These are phyloP conservation scores for Auxenochlorella pyrenoidosa DNA, from an alignment of 139 green algal genomes.

Conservation along the genomic window DNA sequence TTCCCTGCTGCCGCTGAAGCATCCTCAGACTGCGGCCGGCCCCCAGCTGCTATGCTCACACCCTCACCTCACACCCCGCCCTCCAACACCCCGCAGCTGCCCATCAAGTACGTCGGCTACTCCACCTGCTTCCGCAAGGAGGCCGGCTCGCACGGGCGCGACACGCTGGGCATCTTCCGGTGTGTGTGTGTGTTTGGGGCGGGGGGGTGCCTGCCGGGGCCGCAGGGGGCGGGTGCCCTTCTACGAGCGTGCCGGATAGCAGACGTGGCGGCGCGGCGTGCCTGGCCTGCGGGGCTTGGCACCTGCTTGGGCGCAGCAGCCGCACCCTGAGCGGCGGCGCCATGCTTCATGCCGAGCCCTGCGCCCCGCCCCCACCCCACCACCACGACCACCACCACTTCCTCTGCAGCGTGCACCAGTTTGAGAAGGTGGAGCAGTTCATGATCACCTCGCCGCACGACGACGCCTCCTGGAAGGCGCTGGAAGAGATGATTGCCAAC, in stretches of 20 bases:
- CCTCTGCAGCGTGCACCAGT: constrained; percentile 89
- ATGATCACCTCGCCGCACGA: constrained; percentile 85
- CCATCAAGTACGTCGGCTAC: constrained; percentile 93
- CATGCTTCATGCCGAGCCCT: neutral
- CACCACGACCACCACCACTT: neutral
- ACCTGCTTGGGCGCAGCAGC: too few relatives aligned
- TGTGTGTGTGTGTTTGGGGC: too few relatives aligned
- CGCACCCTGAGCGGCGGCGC: too few relatives aligned
- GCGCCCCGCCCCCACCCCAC: neutral
- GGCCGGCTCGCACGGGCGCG: constrained; percentile 92
- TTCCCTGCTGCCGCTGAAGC: too few relatives aligned
- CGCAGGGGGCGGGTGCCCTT: too few relatives aligned
- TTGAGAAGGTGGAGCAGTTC: constrained; percentile 99
- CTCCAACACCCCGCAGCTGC: constrained; percentile 29
- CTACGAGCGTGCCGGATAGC: too few relatives aligned
- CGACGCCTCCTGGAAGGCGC: constrained; percentile 89
- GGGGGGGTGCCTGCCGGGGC: too few relatives aligned
- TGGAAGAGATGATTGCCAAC: constrained; percentile 98
- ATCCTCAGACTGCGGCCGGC: too few relatives aligned
- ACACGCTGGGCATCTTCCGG: constrained; percentile 90
- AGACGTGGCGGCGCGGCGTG: too few relatives aligned
- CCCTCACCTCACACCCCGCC: too few relatives aligned
- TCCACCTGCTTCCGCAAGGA: constrained; percentile 99
- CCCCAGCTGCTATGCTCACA: too few relatives aligned
- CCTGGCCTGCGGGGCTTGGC: too few relatives aligned